phyloP scores from a whole-genome alignment of 140 eudicot species.

The Flaveria floridana region DNA sequence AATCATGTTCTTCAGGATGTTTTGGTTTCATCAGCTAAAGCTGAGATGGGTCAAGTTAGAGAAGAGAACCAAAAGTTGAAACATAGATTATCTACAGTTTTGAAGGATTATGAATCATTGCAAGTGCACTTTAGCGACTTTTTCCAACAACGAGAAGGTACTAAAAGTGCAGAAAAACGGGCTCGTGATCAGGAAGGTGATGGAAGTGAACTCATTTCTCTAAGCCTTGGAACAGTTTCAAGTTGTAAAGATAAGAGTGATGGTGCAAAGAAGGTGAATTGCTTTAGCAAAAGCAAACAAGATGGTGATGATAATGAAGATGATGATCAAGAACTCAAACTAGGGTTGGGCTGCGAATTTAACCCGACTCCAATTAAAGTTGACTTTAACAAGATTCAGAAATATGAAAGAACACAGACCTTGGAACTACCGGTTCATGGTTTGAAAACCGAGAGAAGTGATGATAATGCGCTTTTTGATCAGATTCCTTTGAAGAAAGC shows the following conservation, averaged over 20 bases:
- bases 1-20: slow-evolving; percentile 37
- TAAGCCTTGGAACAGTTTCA: slow-evolving; percentile 63
- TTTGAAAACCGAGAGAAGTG: slow-evolving; percentile 39
- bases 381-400: slow-evolving; percentile 27
- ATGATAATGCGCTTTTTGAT: slow-evolving; percentile 44
- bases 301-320: slow-evolving; percentile 7
- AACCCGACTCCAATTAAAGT: slow-evolving; percentile 22
- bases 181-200: slow-evolving; percentile 29
- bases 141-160: slow-evolving; percentile 33
- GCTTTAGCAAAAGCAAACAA: slow-evolving; percentile 23
- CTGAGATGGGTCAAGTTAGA: slow-evolving; percentile 60
- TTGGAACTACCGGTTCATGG: slow-evolving; percentile 33
- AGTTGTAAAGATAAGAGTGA: slow-evolving; percentile 11
- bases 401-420: slow-evolving; percentile 28
- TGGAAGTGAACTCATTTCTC: slow-evolving; percentile 45
- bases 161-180: slow-evolving; percentile 20
- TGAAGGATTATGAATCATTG: slow-evolving; percentile 50
- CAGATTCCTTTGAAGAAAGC: slow-evolving; percentile 70
- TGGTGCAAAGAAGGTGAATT: slow-evolving; percentile 30
- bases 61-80: slow-evolving; percentile 60
- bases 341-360: slow-evolving; percentile 53
- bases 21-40: slow-evolving; percentile 41
- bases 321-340: slow-evolving; percentile 50
- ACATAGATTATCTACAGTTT: slow-evolving; percentile 37
- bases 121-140: slow-evolving; percentile 40